Conservation (phyloP, 192 early-diverging fungal species). For the Mortierella claussenii region DNA sequence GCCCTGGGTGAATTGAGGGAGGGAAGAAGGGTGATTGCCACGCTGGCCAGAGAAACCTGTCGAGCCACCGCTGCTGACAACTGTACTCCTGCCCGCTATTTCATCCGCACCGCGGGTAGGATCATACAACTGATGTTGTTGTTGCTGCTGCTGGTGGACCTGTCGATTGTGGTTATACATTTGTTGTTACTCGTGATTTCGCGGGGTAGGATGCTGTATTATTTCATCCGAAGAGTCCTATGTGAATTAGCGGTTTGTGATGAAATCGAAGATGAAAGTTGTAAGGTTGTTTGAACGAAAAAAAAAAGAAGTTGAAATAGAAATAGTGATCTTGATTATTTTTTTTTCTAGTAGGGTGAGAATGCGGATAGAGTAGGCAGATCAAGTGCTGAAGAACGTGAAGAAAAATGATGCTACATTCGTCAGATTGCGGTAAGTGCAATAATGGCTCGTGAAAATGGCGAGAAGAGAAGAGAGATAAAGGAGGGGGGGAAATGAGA, state of each 20-base stretch:
- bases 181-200: conserved; percentile 9
- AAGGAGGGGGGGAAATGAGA: too few species aligned
- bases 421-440: too few species aligned
- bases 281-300: not conserved
- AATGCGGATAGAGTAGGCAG: not conserved
- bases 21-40: not conserved
- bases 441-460: too few species aligned
- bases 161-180: conserved; percentile 3
- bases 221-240: not conserved
- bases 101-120: too few species aligned
- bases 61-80: too few species aligned
- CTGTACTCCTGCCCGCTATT: too few species aligned
- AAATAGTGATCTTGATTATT: not conserved
- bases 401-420: too few species aligned
- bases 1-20: conserved; percentile 6
- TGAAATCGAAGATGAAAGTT: not conserved
- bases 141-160: conserved; percentile 17
- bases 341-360: too few species aligned
- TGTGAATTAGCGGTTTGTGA: not conserved
- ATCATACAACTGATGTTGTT: conserved; percentile 13
- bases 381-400: not conserved
- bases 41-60: not conserved
- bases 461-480: too few species aligned
- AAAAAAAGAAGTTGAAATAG: not conserved
- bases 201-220: conserved; percentile 5